A percentile compares a stretch with the other conserved stretches of the same genome.
Conservation (phyloP, 768 basidiomycete genomes). For the Galerina sulciceps region DNA sequence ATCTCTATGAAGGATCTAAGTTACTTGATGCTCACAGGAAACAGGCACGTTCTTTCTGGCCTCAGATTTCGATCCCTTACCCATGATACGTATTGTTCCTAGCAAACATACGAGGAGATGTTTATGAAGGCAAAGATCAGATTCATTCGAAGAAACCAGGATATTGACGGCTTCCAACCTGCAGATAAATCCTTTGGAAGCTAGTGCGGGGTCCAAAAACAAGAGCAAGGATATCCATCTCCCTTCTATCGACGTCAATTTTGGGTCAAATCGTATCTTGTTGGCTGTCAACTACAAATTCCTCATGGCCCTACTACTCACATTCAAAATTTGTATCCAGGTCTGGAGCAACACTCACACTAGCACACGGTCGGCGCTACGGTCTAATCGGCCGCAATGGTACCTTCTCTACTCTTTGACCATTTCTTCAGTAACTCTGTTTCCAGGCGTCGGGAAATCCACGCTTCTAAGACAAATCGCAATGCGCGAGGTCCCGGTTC, state of each 20-base stretch:
- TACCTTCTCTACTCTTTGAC: slow-evolving; percentile 22
- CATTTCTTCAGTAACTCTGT: slow-evolving; percentile 1
- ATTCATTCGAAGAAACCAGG: background rate
- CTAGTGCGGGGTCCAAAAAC: slow-evolving; percentile 76
- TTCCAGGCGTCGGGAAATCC: slow-evolving; percentile 89
- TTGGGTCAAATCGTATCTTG: slow-evolving; percentile 94
- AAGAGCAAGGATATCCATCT: slow-evolving; percentile 98
- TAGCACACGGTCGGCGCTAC: slow-evolving; percentile 89
- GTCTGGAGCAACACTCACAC: slow-evolving; percentile 83
- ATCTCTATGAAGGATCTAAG: slow-evolving; percentile 96
- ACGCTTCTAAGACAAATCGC: slow-evolving; percentile 94
- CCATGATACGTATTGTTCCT: slow-evolving; percentile 10
- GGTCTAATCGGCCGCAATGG: slow-evolving; percentile 92
- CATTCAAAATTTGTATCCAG: slow-evolving; percentile 37
- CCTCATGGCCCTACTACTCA: background rate
- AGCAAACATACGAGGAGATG: slow-evolving; percentile 99
- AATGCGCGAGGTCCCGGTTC: slow-evolving; percentile 92
- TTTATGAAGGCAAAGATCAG: slow-evolving; percentile 83
- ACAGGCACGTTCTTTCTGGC: slow-evolving; percentile 55
- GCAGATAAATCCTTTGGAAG: slow-evolving; percentile 92
- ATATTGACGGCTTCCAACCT: background rate
- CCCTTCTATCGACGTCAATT: slow-evolving; percentile 93
- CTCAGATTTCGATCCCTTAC: background rate
- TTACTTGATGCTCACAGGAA: slow-evolving; percentile 90
- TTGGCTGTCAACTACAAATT: slow-evolving; percentile 31